Evolutionary conservation across 305 asterid species (phyloP).

Genomic region (Salvia sclarea): DNA sequence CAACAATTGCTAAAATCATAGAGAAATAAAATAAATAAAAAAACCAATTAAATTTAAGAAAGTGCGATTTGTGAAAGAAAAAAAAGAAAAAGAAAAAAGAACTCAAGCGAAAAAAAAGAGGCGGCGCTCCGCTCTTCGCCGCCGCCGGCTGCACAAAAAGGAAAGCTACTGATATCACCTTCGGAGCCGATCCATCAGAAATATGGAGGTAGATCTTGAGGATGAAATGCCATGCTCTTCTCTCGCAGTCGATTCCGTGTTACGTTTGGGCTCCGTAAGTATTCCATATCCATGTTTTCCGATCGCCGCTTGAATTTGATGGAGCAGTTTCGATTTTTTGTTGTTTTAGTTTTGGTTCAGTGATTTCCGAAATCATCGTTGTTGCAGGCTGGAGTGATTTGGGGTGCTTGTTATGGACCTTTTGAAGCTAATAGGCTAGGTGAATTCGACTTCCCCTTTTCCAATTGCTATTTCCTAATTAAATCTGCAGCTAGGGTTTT

Average conservation of each 20-base stretch:
- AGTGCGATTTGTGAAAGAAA: no score
- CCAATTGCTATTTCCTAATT: not conserved
- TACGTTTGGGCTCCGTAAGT: constrained; percentile 69
- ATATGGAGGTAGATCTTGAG: constrained; percentile 48
- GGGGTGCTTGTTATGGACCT: constrained; percentile 81
- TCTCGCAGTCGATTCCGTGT: constrained; percentile 62
- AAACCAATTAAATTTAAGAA: no score
- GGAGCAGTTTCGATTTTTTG: not conserved
- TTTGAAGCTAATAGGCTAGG: constrained; percentile 62
- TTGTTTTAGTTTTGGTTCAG: not conserved
- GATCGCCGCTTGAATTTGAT: not conserved
- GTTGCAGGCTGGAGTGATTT: constrained; percentile 73
- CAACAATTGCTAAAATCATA: no score
- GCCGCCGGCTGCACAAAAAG: constrained; percentile 2
- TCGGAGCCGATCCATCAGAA: not conserved
- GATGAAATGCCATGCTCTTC: constrained; percentile 70
- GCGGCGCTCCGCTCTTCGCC: constrained; percentile 20
- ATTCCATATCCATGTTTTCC: not conserved
- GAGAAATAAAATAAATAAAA: no score
- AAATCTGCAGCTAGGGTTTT: not conserved
- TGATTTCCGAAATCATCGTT: not conserved
- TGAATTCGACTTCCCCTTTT: constrained; percentile 7
- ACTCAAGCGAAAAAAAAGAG: constrained; percentile 19
- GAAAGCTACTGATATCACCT: not conserved
- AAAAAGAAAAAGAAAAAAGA: no score